Evolutionary conservation across 176 grass and related monocot genomes (phyloP), one percentile per base, ranked within the genome.

Genomic region (Juncus inflexus): DNA sequence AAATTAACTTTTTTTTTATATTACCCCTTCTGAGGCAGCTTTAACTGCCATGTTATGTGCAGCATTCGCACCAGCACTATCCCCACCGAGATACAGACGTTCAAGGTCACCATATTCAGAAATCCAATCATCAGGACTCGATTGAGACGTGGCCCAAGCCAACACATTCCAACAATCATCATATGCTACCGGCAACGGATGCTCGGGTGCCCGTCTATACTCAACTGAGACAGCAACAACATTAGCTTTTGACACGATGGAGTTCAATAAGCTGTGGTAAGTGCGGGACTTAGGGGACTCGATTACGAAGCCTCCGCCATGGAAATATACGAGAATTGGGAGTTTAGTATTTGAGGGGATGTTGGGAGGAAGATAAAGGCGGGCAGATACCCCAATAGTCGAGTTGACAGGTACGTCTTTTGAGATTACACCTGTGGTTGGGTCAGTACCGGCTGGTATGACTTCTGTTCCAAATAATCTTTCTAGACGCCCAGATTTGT

Each of bases 21-120:
- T 35, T 40, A 15, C 9, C 12, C 35, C 67, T 42, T 56, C 19
- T 2, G 6, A 41, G 6, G 37, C 67, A 19, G 52, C 45, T 14
- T 13, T 61, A 56, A 81, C 16, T 16, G 63, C 64, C 56, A 83
- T 19, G 73, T 58, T 83, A 39, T 91, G 83, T 37, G 74, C 83
- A 45, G 83, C 81, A 78, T 81, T 91, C 2, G 52, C 80, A 4
- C 83, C 87, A 37, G 87, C 77, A 81, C 88, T 91, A 66, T 19
- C 57, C 4, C 87, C 83, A 52, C 2, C 69, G 15, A 91, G 7
- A 78, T 83, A 83, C 12, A 91, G 45, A 28, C 68, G 69, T 50
- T 14, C 11, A 12, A 55, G 40, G 4, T 91, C 87, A 7, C 83
- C 87, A 76, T 83, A 80, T 12, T 76, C 40, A 9, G 80, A 53